Percentiles rank a stretch among this genome's conserved stretches.
These are phyloP conservation scores for Leishmania braziliensis DNA, from an alignment of 208 protist genomes.

Conservation along the genomic window DNA sequence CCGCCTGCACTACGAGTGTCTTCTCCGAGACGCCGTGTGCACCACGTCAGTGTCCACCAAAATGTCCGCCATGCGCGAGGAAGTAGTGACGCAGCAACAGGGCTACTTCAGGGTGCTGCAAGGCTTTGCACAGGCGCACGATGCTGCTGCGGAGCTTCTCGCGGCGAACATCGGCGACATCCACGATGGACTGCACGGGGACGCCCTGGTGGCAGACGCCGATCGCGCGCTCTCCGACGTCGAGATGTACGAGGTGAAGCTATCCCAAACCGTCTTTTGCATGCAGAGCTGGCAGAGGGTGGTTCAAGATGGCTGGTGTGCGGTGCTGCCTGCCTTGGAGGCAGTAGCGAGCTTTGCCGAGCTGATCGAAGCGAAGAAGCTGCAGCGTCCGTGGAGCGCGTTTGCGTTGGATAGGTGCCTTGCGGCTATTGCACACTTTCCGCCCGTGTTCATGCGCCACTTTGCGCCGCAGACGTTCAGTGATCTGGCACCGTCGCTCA, in stretches of 20 bases:
- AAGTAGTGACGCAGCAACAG: conserved; percentile 35
- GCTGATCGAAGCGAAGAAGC: conserved; percentile 63
- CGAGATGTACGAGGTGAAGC: conserved; percentile 52
- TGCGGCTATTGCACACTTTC: conserved; percentile 36
- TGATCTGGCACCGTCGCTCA: conserved; percentile 54
- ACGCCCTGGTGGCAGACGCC: conserved; percentile 44
- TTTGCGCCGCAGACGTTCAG: conserved; percentile 68
- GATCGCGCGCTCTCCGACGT: conserved; percentile 57
- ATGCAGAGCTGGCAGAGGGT: conserved; percentile 46
- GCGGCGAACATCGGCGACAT: conserved; percentile 49
- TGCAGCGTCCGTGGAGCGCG: conserved; percentile 59
- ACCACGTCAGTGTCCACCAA: conserved; percentile 27
- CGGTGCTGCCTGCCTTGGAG: conserved; percentile 43
- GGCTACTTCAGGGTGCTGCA: conserved; percentile 41
- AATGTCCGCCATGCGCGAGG: conserved; percentile 34
- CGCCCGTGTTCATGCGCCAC: conserved; percentile 41
- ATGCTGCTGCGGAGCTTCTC: conserved; percentile 27
- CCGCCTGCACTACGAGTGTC: conserved; percentile 16
- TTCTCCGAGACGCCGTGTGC: conserved; percentile 15
- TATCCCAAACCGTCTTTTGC: conserved; percentile 43
- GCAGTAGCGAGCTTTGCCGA: conserved; percentile 31
- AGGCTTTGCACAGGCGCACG: conserved; percentile 30
- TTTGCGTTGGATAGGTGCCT: conserved; percentile 60
- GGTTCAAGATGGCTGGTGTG: conserved; percentile 56
- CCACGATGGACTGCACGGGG: conserved; percentile 26